phyloP scores from a whole-genome alignment of 2,329 filamentous ascomycete species.

The Fusarium penzigii region DNA sequence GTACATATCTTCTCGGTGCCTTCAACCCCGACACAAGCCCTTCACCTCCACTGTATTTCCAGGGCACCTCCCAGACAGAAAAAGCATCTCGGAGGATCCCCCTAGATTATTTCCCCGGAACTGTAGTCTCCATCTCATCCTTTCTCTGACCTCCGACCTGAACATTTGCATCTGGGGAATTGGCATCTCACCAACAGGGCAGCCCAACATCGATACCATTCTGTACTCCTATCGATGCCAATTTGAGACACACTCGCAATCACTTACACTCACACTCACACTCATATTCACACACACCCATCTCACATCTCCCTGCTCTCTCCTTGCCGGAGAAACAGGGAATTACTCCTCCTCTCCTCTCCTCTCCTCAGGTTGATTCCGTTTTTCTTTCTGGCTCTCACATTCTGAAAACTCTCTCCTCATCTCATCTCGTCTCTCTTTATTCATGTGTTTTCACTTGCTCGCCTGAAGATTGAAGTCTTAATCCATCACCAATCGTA shows the following conservation, averaged over 20 bases:
- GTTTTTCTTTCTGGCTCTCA: slow-evolving; percentile 1
- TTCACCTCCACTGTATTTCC: slow-evolving; percentile 2
- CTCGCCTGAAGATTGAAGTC: too few relatives aligned
- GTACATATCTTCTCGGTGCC: slow-evolving; percentile 14
- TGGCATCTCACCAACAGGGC: too few relatives aligned
- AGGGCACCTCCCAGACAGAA: too few relatives aligned
- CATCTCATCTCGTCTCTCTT: background rate
- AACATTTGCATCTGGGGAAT: too few relatives aligned
- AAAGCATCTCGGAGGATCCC: too few relatives aligned
- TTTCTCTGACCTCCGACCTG: too few relatives aligned
- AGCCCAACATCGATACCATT: background rate
- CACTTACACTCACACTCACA: background rate
- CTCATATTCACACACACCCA: too few relatives aligned
- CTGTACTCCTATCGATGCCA: slow-evolving; percentile 21
- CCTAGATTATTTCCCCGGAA: too few relatives aligned
- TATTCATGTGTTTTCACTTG: too few relatives aligned
- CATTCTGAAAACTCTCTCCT: slow-evolving; percentile 13
- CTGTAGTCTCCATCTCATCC: too few relatives aligned
- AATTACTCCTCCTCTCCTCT: background rate
- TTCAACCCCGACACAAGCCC: slow-evolving; percentile 12
- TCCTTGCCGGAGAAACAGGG: slow-evolving; percentile 9
- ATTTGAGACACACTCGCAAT: slow-evolving; percentile 16
- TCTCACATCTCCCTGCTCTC: background rate
- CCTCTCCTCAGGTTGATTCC: slow-evolving; percentile 8
- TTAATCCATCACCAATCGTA: too few relatives aligned